phyloP scores from a whole-genome alignment of 2,329 filamentous ascomycete genomes.

The Fonsecaea erecta region DNA sequence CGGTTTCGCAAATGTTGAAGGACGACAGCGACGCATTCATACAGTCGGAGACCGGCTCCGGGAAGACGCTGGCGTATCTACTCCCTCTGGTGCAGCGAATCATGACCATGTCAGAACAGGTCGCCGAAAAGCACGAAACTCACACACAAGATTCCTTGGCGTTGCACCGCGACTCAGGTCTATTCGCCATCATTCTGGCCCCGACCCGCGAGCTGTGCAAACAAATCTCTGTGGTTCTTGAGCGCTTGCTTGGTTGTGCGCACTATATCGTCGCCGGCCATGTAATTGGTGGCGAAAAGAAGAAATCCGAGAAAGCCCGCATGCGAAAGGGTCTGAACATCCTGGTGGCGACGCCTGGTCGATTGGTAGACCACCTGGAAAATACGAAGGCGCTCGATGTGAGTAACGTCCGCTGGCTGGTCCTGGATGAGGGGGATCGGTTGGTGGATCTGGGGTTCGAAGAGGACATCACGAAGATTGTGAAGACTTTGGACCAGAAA shows the following conservation, averaged over 20 bases:
- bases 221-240: conserved; percentile 86
- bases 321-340: conserved; percentile 95
- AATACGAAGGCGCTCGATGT: conserved; percentile 89
- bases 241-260: conserved; percentile 82
- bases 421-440: conserved; percentile 95
- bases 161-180: conserved; percentile 80
- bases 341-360: conserved; percentile 88
- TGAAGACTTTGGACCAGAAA: conserved; percentile 74
- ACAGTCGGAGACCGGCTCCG: conserved; percentile 94
- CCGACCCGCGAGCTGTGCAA: conserved; percentile 93
- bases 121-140: not conserved
- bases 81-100: conserved; percentile 90
- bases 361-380: conserved; percentile 87
- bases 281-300: conserved; percentile 73
- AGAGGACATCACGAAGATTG: conserved; percentile 86
- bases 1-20: conserved; percentile 77
- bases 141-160: conserved; percentile 41
- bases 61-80: conserved; percentile 96
- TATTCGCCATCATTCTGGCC: conserved; percentile 92
- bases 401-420: conserved; percentile 87
- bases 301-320: conserved; percentile 87
- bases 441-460: conserved; percentile 98
- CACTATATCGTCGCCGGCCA: conserved; percentile 94
- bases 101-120: conserved; percentile 64
- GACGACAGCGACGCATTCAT: conserved; percentile 91